phyloP scores from a whole-genome alignment of 176 grass and related monocot genomes.

The Oryza longistaminata region DNA sequence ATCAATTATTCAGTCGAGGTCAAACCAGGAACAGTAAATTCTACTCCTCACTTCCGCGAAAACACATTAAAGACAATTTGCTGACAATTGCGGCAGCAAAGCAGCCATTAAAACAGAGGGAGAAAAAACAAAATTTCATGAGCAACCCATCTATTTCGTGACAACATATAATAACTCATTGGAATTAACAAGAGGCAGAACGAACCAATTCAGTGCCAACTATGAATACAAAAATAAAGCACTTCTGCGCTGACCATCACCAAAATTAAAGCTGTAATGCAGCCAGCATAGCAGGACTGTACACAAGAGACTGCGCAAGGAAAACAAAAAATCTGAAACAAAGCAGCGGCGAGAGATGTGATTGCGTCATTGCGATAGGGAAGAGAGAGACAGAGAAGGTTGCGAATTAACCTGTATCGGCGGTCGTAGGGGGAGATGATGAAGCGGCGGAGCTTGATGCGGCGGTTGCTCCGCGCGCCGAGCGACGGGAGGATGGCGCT shows the following conservation, averaged over 20 bases:
- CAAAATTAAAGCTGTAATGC: neutral
- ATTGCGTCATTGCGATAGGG: neutral
- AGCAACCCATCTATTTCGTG: neutral
- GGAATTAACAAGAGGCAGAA: neutral
- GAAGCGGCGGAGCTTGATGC: constrained; percentile 57
- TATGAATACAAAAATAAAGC: neutral
- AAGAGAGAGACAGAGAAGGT: neutral
- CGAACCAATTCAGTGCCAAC: neutral
- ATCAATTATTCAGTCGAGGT: constrained; percentile 38
- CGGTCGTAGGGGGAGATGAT: constrained; percentile 82
- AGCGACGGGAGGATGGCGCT: constrained; percentile 91
- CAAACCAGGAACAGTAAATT: neutral
- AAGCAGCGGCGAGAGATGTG: neutral
- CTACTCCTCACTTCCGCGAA: neutral
- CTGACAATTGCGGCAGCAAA: neutral
- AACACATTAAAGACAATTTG: neutral
- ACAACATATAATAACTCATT: neutral
- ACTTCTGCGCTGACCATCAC: neutral
- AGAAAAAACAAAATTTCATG: neutral
- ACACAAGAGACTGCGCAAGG: constrained; percentile 2
- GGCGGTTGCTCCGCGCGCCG: constrained; percentile 77
- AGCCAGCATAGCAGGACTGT: neutral
- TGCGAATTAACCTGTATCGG: constrained; percentile 59
- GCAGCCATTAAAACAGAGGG: neutral
- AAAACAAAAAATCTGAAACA: neutral